A percentile compares a stretch with the other conserved stretches of the same genome.
phyloP scores from a whole-genome alignment of 192 early-diverging fungal genomes.

The Coemansia sp. region DNA sequence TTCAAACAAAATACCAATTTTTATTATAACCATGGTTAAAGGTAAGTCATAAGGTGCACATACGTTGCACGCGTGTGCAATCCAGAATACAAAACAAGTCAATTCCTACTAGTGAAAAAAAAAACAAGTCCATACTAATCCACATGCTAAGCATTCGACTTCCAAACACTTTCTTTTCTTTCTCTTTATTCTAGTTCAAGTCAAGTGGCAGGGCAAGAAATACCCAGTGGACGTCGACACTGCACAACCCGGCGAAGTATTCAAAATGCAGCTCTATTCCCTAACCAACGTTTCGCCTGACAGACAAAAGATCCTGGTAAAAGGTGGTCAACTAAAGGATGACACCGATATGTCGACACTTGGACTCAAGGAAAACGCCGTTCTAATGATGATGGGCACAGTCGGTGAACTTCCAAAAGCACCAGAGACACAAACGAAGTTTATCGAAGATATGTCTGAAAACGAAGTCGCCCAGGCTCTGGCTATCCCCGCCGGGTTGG shows the following conservation, averaged over 20 bases:
- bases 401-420: slow-evolving; percentile 89
- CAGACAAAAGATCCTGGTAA: slow-evolving; percentile 91
- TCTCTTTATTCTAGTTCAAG: slow-evolving; percentile 58
- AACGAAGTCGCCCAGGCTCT: slow-evolving; percentile 82
- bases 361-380: slow-evolving; percentile 69
- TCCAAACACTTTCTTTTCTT: background rate
- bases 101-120: no score
- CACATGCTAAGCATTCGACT: background rate
- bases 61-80: no score
- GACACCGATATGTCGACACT: slow-evolving; percentile 73
- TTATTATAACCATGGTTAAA: slow-evolving; percentile 26
- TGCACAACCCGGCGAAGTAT: slow-evolving; percentile 69
- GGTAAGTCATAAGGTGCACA: no score
- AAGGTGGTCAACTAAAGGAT: slow-evolving; percentile 92
- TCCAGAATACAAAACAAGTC: no score
- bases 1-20: no score
- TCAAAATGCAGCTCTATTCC: slow-evolving; percentile 88
- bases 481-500: slow-evolving; percentile 86
- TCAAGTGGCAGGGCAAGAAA: slow-evolving; percentile 93
- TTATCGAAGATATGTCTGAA: slow-evolving; percentile 94
- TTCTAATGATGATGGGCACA: slow-evolving; percentile 93
- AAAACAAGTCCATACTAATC: background rate
- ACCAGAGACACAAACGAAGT: slow-evolving; percentile 66
- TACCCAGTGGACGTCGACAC: slow-evolving; percentile 76
- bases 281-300: slow-evolving; percentile 90